Conservation (phyloP, 257 asterid genomes). For the Cordia subcordata region DNA sequence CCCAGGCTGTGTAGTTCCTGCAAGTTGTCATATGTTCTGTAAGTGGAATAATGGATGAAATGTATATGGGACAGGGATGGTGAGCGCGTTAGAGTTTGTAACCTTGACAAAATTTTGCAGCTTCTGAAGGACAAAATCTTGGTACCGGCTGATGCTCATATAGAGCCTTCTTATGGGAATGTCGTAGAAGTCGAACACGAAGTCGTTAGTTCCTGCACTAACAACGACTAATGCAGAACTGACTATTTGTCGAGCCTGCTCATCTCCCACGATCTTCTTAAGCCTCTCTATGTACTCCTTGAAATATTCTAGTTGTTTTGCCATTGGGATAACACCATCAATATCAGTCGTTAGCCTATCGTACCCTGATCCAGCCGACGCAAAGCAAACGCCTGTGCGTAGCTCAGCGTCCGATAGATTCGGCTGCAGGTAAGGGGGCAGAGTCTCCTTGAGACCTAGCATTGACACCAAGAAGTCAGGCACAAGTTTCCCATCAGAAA, state of each 20-base stretch:
- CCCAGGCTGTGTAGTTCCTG: constrained; percentile 11
- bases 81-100: not conserved
- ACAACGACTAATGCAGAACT: constrained; percentile 14
- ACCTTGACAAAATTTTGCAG: constrained; percentile 14
- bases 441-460: constrained; percentile 8
- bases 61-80: not conserved
- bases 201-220: constrained; percentile 23
- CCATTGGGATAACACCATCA: constrained; percentile 6
- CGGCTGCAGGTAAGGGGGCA: constrained; percentile 11
- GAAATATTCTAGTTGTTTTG: constrained; percentile 10
- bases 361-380: constrained; percentile 14
- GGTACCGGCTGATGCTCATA: constrained; percentile 5
- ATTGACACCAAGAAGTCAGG: constrained; percentile 7
- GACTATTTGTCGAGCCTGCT: constrained; percentile 3
- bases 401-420: constrained; percentile 4
- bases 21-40: not conserved
- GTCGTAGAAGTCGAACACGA: constrained; percentile 5
- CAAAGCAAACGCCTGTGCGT: constrained; percentile 14
- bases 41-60: not conserved
- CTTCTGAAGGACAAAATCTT: constrained; percentile 8
- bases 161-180: constrained; percentile 3
- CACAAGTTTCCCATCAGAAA: constrained; percentile 13
- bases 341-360: constrained; percentile 5
- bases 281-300: constrained; percentile 8
- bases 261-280: constrained; percentile 2